Conservation (phyloP, 1,284 basidiomycete genomes). For the Austroboletus niveus region DNA sequence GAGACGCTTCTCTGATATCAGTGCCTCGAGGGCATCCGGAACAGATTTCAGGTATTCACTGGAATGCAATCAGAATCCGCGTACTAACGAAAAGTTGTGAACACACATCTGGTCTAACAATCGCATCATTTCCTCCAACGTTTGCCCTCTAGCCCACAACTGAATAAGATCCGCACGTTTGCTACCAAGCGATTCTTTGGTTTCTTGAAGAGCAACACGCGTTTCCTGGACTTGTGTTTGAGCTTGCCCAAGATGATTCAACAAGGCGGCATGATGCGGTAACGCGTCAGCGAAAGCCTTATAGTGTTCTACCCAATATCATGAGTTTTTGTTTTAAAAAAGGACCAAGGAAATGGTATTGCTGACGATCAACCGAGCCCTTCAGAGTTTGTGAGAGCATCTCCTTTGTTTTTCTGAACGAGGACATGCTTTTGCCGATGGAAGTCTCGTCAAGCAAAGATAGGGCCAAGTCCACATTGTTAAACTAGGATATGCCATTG, state of each 20-base stretch:
- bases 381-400: constrained; percentile 77
- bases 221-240: constrained; percentile 74
- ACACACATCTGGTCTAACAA: constrained; percentile 89
- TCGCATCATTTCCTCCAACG: constrained; percentile 86
- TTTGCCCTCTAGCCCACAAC: constrained; percentile 80
- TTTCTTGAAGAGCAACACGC: constrained; percentile 72
- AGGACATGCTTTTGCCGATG: constrained; percentile 66
- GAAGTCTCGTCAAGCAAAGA: constrained; percentile 78
- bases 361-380: constrained; percentile 82
- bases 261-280: constrained; percentile 79
- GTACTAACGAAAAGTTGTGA: neutral
- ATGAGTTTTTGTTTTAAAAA: constrained; percentile 1
- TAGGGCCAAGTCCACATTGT: constrained; percentile 86
- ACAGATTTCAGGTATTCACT: constrained; percentile 91
- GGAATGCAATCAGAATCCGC: constrained; percentile 9
- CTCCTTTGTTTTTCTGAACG: constrained; percentile 72
- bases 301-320: constrained; percentile 65
- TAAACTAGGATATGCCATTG: constrained; percentile 59
- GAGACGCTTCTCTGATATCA: constrained; percentile 96
- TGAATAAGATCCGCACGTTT: constrained; percentile 85
- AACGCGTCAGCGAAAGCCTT: constrained; percentile 89
- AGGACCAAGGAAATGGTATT: neutral
- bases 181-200: constrained; percentile 74
- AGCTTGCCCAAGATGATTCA: constrained; percentile 67
- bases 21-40: constrained; percentile 87